A percentile compares a stretch with the other conserved stretches of the same genome.
Evolutionary conservation across 2,329 filamentous ascomycete species (phyloP).

Genomic region (Diplodia corticola): DNA sequence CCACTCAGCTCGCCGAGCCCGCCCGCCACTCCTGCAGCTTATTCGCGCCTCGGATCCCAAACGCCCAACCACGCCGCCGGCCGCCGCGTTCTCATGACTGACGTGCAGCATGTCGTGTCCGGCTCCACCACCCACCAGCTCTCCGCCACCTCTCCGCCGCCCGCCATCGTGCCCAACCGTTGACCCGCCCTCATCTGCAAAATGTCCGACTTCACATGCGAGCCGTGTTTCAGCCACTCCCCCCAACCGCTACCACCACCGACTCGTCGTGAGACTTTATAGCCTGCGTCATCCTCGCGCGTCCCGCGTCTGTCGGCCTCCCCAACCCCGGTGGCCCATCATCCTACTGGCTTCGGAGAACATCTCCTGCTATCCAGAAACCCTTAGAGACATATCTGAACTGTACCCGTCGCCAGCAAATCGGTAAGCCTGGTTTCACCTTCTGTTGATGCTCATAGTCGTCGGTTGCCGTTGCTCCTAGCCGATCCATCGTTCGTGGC

Average conservation of each 20-base stretch:
- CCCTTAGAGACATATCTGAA: constrained; percentile 6
- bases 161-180: neutral
- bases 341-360: neutral
- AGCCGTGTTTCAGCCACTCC: constrained; percentile 3
- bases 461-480: no score
- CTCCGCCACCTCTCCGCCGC: no score
- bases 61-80: neutral
- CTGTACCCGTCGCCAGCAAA: neutral
- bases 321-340: constrained; percentile 4
- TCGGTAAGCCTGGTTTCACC: constrained; percentile 6
- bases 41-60: neutral
- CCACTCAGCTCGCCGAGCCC: neutral
- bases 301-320: neutral
- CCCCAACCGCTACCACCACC: neutral
- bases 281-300: constrained; percentile 1
- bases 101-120: neutral
- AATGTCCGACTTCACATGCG: neutral
- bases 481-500: neutral
- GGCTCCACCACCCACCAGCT: constrained; percentile 11
- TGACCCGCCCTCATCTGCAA: neutral
- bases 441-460: neutral
- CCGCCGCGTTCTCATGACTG: neutral
- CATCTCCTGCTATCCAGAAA: neutral
- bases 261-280: constrained; percentile 16
- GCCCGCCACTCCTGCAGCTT: neutral